These are phyloP conservation scores for Corylus americana DNA, from an alignment of 306 rosid species.

Conservation along the genomic window DNA sequence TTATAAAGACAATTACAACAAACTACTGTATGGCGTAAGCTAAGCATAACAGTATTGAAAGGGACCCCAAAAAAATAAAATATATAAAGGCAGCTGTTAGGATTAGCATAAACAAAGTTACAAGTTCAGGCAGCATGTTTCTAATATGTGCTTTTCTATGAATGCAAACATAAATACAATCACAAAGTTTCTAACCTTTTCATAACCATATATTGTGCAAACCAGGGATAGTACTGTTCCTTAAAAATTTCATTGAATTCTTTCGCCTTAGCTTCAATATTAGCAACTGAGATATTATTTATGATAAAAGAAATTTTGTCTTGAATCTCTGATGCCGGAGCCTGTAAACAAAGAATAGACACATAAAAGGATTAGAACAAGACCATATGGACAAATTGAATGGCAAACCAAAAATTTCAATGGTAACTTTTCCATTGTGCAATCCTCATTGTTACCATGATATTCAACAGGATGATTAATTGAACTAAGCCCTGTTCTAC, in stretches of 20 bases:
- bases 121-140: background rate
- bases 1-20: background rate
- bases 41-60: background rate
- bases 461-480: background rate
- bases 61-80: background rate
- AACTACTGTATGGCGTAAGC: background rate
- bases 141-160: background rate
- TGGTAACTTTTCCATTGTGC: background rate
- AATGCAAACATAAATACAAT: background rate
- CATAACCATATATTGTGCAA: conserved; percentile 99
- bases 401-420: background rate
- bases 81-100: background rate
- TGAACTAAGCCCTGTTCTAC: background rate
- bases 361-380: conserved; percentile 14
- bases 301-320: conserved; percentile 95
- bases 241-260: conserved; percentile 72
- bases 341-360: conserved; percentile 50
- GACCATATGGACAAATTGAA: conserved; percentile 7
- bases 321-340: conserved; percentile 93
- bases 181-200: conserved; percentile 60
- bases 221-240: conserved; percentile 92
- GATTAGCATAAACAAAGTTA: background rate
- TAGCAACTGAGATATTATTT: conserved; percentile 75
- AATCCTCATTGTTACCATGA: background rate
- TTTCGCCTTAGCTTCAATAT: conserved; percentile 76